A percentile compares a stretch with the other conserved stretches of the same genome.
These are phyloP conservation scores for Eucalyptus brandiana DNA, from an alignment of 345 rosid genomes.

Conservation along the genomic window DNA sequence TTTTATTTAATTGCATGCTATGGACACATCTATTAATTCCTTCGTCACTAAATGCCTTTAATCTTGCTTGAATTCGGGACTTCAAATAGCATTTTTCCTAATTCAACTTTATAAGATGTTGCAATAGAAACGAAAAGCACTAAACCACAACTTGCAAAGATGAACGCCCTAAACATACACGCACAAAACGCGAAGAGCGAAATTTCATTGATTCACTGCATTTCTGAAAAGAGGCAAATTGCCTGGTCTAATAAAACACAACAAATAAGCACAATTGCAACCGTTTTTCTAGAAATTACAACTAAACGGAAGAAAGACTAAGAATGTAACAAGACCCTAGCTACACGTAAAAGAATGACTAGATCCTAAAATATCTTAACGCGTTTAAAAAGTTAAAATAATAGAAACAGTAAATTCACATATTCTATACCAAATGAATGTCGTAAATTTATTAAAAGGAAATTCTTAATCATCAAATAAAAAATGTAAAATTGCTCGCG, in stretches of 20 bases:
- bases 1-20: not conserved
- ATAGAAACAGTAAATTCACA: too few relatives aligned
- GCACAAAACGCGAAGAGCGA: not conserved
- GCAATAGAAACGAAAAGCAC: not conserved
- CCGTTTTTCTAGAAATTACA: not conserved
- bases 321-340: not conserved
- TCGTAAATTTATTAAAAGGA: too few relatives aligned
- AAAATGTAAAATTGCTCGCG: too few relatives aligned
- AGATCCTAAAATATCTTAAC: too few relatives aligned
- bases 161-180: fast-evolving
- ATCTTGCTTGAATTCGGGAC: not conserved
- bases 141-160: not conserved
- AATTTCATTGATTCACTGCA: not conserved
- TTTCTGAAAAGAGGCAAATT: not conserved
- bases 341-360: not conserved
- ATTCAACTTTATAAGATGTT: not conserved
- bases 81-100: not conserved
- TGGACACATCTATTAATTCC: not conserved
- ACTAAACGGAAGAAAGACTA: not conserved
- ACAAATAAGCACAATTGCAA: not conserved
- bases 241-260: not conserved
- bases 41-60: not conserved
- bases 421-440: too few relatives aligned
- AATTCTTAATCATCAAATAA: too few relatives aligned
- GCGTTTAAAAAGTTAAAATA: too few relatives aligned